Evolutionary conservation across 148 eudicot genomes (phyloP), one percentile per base, ranked within the genome.

Genomic region (Dysphania ambrosioides): DNA sequence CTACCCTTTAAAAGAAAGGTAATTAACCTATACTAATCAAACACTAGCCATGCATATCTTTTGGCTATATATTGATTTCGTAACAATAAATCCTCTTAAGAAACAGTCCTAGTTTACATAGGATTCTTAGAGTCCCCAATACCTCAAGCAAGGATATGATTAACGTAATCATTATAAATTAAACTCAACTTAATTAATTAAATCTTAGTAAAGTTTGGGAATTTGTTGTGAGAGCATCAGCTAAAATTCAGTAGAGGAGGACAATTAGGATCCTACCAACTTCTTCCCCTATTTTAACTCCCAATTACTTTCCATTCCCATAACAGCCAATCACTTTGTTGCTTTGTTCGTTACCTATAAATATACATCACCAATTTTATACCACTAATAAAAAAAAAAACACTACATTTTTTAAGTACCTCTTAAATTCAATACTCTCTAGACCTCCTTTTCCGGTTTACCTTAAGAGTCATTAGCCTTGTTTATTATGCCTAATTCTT

Each of bases 311-410:
- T 21, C 70, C 11, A 19, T 38, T 66, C 3, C 47, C 30, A 66
- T 38, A 66, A 66, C 51, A 66, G 21, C 70, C 70, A 66, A 4
- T 24, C 76, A 19, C 9, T 6, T 53, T 15, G 55, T 49, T 12
- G 13, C 47, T 42, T 2, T n/a, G 21, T n/a, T 53, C 19, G 58
- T n/a, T 53, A 53, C 58, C 75, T 77, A 71, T 65, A 77, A 47
- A 53, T 31, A 71, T 29, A 21, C 63, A 60, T 19, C 19, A 64
- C 24, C 49, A 69, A 30, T 36, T 44, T 56, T 24, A 4, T 19
- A 36, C 23, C 51, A 67, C 61, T 35, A 32, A 42, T 11, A 13
- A 10, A 44, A 44, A 13, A 44, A 44, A 44, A 44, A 42, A 13
- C 27, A 3, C 27, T 18, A 40, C 24, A 1, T 62, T 44, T 38